These are phyloP conservation scores for Ustilago curta DNA, from an alignment of 1,284 basidiomycete species.

Conservation along the genomic window DNA sequence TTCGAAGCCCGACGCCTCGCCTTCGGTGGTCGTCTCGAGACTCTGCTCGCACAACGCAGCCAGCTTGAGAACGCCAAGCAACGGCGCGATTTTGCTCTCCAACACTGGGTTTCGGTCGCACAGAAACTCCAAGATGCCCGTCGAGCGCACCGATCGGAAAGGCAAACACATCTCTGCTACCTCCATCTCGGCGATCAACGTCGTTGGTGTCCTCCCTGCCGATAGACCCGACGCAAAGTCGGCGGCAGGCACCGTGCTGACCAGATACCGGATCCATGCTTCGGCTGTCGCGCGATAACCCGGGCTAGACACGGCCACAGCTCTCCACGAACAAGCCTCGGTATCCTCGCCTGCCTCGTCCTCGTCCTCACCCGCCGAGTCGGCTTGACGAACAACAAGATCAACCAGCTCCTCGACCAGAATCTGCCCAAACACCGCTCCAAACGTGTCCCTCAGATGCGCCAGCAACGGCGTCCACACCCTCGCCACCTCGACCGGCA, in stretches of 20 bases:
- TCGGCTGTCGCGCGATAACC: slow-evolving; percentile 37
- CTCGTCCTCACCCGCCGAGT: background rate
- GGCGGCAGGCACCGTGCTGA: slow-evolving; percentile 18
- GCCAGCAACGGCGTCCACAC: slow-evolving; percentile 37
- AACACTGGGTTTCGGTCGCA: slow-evolving; percentile 22
- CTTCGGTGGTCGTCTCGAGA: background rate
- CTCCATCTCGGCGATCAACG: slow-evolving; percentile 17
- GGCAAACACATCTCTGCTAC: slow-evolving; percentile 33
- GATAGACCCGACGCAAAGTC: background rate
- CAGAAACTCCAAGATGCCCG: slow-evolving; percentile 16
- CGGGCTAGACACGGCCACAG: background rate
- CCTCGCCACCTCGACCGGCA: slow-evolving; percentile 26
- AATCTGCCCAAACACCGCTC: slow-evolving; percentile 28
- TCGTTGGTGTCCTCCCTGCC: background rate
- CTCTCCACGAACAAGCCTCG: slow-evolving; percentile 24
- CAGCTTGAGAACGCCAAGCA: slow-evolving; percentile 22
- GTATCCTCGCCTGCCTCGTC: slow-evolving; percentile 9
- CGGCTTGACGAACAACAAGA: slow-evolving; percentile 4
- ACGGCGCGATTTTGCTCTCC: slow-evolving; percentile 11
- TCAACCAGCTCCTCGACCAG: slow-evolving; percentile 36
- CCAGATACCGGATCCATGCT: slow-evolving; percentile 40
- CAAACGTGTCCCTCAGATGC: slow-evolving; percentile 33
- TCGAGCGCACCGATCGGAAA: background rate
- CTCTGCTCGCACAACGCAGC: slow-evolving; percentile 3
- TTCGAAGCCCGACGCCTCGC: slow-evolving; percentile 22